Evolutionary conservation across 2,329 filamentous ascomycete genomes (phyloP).

Genomic region (Fusarium zealandicum): DNA sequence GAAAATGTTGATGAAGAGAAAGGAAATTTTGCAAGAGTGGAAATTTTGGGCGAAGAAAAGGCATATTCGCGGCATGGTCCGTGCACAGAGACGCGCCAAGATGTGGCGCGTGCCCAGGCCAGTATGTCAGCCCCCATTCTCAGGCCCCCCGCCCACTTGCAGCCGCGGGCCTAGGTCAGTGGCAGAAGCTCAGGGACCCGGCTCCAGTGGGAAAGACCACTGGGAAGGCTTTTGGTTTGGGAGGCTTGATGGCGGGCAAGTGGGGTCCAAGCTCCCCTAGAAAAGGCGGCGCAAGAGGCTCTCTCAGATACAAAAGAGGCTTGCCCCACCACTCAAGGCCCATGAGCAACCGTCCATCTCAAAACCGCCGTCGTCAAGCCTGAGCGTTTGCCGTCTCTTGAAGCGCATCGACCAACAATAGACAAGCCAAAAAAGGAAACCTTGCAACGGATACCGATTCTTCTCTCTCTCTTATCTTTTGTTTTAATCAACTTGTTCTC

Average conservation of each 20-base stretch:
- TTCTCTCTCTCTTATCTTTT: background rate
- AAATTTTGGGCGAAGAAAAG: slow-evolving; percentile 38
- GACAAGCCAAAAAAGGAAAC: slow-evolving; percentile 16
- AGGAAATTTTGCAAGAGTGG: slow-evolving; percentile 30
- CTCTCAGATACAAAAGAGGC: slow-evolving; percentile 41
- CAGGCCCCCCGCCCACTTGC: background rate
- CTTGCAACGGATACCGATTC: background rate
- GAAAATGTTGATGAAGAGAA: slow-evolving; percentile 36
- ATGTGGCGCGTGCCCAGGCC: slow-evolving; percentile 21
- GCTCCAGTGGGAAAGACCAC: background rate
- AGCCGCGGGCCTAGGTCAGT: background rate
- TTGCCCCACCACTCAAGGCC: slow-evolving; percentile 43
- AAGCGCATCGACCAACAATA: slow-evolving; percentile 6
- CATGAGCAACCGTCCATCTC: slow-evolving; percentile 39
- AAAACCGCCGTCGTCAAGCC: slow-evolving; percentile 13
- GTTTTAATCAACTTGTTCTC: background rate
- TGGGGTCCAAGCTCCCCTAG: slow-evolving; percentile 11
- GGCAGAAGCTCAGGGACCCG: too few relatives aligned
- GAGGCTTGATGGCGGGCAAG: too few relatives aligned
- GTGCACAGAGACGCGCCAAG: slow-evolving; percentile 30
- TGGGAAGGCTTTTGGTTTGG: slow-evolving; percentile 12
- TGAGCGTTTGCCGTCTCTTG: slow-evolving; percentile 2
- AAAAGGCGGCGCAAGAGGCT: slow-evolving; percentile 20
- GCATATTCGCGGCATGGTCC: slow-evolving; percentile 28
- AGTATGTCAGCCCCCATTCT: background rate